These are phyloP conservation scores for Cyberlindnera saturnus DNA, from an alignment of 805 yeast species.

Conservation along the genomic window DNA sequence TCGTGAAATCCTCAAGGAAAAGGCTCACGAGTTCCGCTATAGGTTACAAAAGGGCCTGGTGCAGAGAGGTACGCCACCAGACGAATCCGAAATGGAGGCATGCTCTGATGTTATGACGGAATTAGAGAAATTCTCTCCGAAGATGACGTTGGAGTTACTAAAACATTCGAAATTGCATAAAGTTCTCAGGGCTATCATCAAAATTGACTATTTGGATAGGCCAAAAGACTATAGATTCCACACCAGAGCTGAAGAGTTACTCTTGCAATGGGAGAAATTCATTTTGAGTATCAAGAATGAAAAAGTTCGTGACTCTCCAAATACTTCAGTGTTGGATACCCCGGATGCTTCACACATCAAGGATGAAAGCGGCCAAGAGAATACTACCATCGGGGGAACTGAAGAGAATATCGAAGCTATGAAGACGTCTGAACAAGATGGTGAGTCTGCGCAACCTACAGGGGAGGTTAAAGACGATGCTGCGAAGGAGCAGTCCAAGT, in stretches of 20 bases:
- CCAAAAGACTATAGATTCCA: slow-evolving; percentile 41
- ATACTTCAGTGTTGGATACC: slow-evolving; percentile 8
- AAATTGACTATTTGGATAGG: slow-evolving; percentile 33
- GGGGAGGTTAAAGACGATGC: background rate
- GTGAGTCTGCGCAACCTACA: background rate
- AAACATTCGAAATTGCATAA: slow-evolving; percentile 44
- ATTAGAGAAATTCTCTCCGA: slow-evolving; percentile 33
- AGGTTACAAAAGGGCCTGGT: slow-evolving; percentile 43
- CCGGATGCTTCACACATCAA: background rate
- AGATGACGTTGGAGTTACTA: slow-evolving; percentile 33
- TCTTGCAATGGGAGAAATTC: slow-evolving; percentile 35
- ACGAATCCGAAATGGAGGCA: slow-evolving; percentile 30
- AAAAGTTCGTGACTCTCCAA: slow-evolving; percentile 11
- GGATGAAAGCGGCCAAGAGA: background rate
- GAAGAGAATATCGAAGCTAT: background rate
- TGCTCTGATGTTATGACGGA: slow-evolving; percentile 30
- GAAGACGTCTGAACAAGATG: background rate
- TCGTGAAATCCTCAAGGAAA: slow-evolving; percentile 1
- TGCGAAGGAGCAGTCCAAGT: too few relatives aligned
- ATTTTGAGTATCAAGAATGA: slow-evolving; percentile 18
- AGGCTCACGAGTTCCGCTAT: slow-evolving; percentile 31
- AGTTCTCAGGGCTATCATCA: slow-evolving; percentile 42
- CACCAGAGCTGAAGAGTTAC: slow-evolving; percentile 35
- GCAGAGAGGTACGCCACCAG: slow-evolving; percentile 35
- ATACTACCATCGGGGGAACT: background rate